Conservation (phyloP, 2,329 filamentous ascomycete species). For the Hymenoscyphus albidus region DNA sequence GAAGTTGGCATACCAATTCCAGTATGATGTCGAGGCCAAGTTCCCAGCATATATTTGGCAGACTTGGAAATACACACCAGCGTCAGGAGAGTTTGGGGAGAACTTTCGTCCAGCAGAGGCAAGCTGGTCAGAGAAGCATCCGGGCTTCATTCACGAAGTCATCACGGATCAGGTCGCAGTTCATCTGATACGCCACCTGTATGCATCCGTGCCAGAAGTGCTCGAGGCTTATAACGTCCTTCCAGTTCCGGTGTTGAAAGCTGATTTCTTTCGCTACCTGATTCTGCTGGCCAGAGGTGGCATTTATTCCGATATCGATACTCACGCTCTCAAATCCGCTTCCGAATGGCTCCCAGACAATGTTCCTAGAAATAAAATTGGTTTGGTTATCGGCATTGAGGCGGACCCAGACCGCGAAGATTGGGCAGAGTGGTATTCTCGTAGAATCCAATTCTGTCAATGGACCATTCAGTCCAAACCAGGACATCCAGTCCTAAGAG, state of each 20-base stretch:
- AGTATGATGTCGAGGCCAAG: slow-evolving; percentile 81
- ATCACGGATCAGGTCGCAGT: slow-evolving; percentile 86
- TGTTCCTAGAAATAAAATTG: slow-evolving; percentile 73
- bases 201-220: slow-evolving; percentile 76
- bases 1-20: slow-evolving; percentile 90
- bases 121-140: slow-evolving; percentile 83
- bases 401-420: slow-evolving; percentile 90
- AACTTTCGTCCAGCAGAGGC: slow-evolving; percentile 79
- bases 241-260: slow-evolving; percentile 71
- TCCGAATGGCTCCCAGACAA: slow-evolving; percentile 80
- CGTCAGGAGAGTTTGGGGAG: slow-evolving; percentile 68
- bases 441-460: slow-evolving; percentile 95
- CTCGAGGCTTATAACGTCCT: slow-evolving; percentile 71
- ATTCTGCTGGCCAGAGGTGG: slow-evolving; percentile 73
- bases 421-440: slow-evolving; percentile 94
- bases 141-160: slow-evolving; percentile 91
- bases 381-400: slow-evolving; percentile 90
- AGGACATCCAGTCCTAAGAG: slow-evolving; percentile 85
- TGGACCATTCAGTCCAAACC: slow-evolving; percentile 98
- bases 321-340: slow-evolving; percentile 75
- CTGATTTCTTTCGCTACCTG: slow-evolving; percentile 68
- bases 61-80: slow-evolving; percentile 89
- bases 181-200: slow-evolving; percentile 79
- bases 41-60: slow-evolving; percentile 99
- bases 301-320: slow-evolving; percentile 92